These are phyloP conservation scores for Amyloporia xantha DNA, from an alignment of 768 basidiomycete genomes.

Conservation along the genomic window DNA sequence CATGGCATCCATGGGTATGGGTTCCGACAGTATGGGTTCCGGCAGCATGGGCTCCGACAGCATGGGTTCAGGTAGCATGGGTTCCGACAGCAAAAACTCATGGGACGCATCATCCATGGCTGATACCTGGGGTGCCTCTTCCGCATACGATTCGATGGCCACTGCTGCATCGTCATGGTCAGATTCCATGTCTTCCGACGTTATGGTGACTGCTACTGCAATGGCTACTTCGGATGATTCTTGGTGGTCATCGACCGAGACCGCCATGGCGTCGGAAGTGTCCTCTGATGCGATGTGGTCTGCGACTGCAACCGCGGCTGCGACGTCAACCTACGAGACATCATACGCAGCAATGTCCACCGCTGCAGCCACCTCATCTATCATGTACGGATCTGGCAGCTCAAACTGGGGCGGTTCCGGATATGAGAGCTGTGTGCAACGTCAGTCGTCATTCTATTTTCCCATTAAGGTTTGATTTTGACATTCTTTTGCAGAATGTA, in stretches of 20 bases:
- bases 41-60: neutral
- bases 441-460: slow-evolving; percentile 33
- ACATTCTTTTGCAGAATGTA: slow-evolving; percentile 43
- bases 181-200: neutral
- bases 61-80: neutral
- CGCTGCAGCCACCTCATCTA: slow-evolving; percentile 6
- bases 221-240: slow-evolving; percentile 5
- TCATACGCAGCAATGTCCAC: slow-evolving; percentile 4
- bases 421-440: slow-evolving; percentile 65
- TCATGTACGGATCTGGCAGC: slow-evolving; percentile 56
- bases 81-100: neutral
- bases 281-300: neutral
- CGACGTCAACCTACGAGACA: neutral
- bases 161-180: neutral
- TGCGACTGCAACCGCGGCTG: neutral
- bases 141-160: neutral
- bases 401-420: slow-evolving; percentile 48
- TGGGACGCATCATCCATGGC: no score
- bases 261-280: neutral
- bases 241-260: slow-evolving; percentile 4
- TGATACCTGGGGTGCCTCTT: no score
- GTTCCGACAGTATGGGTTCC: neutral
- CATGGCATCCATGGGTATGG: neutral
- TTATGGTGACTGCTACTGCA: neutral
- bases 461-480: slow-evolving; percentile 4